A percentile compares a stretch with the other conserved stretches of the same genome.
phyloP scores from a whole-genome alignment of 176 grass and related monocot species.

The Aegilops bicornis region DNA sequence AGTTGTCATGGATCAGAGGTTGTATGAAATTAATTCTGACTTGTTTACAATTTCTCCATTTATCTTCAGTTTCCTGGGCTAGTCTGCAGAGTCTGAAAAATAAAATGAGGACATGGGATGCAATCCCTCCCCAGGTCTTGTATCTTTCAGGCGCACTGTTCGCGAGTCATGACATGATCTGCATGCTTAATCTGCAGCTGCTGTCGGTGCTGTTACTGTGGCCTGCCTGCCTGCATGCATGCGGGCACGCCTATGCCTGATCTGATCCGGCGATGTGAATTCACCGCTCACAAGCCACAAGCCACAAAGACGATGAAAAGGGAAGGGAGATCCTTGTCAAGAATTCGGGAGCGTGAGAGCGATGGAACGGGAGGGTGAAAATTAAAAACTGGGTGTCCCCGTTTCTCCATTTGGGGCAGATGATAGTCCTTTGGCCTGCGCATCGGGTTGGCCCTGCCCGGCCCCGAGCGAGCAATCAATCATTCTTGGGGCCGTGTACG shows the following conservation, averaged over 20 bases:
- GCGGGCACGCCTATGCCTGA: background rate
- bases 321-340: background rate
- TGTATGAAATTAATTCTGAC: background rate
- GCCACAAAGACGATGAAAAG: background rate
- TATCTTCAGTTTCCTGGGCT: background rate
- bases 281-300: background rate
- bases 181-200: constrained; percentile 33
- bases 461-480: constrained; percentile 15
- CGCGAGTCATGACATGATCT: constrained; percentile 33
- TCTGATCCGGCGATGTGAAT: background rate
- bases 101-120: background rate
- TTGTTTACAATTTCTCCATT: background rate
- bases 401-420: background rate
- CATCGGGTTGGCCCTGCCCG: background rate
- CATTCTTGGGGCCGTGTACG: constrained; percentile 27
- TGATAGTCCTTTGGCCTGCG: background rate
- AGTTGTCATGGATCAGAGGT: constrained; percentile 27
- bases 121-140: constrained; percentile 21
- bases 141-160: constrained; percentile 45
- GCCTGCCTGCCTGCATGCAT: background rate
- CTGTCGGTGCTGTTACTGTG: constrained; percentile 26
- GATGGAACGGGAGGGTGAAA: constrained; percentile 21
- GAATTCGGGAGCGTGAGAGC: background rate
- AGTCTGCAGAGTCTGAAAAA: background rate
- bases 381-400: background rate